Conservation (phyloP, 2,329 filamentous ascomycete genomes). For the Gyromitra esculenta region DNA sequence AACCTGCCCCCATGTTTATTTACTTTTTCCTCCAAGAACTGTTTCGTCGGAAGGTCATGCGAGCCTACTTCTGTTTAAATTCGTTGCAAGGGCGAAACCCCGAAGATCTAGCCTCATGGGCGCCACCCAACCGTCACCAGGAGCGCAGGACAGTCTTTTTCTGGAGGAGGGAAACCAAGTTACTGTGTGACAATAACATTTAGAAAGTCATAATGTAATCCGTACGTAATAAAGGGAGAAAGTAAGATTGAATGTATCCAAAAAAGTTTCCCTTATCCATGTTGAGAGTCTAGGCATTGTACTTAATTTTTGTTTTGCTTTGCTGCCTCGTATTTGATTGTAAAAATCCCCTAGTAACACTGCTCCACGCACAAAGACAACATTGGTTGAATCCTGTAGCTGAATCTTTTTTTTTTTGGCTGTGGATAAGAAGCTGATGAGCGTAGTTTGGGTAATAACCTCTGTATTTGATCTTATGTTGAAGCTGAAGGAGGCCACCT, state of each 20-base stretch:
- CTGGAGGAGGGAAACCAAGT: background rate
- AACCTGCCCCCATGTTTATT: constrained; percentile 16
- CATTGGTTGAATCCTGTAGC: background rate
- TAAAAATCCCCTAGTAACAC: background rate
- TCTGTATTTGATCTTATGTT: background rate
- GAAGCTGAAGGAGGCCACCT: constrained; percentile 6
- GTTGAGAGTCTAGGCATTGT: background rate
- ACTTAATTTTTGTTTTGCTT: background rate
- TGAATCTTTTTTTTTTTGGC: background rate
- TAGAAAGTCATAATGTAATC: constrained; percentile 4
- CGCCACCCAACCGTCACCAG: constrained; percentile 5
- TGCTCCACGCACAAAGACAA: background rate
- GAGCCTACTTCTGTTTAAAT: constrained; percentile 15
- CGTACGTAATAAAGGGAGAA: constrained; percentile 13
- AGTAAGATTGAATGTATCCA: background rate
- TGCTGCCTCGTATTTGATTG: background rate
- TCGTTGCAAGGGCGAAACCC: background rate
- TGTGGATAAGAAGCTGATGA: background rate
- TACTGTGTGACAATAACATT: background rate
- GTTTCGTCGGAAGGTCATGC: constrained; percentile 22
- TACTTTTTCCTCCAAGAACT: constrained; percentile 12
- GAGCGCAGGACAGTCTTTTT: background rate
- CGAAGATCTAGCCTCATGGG: background rate
- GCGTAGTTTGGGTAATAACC: background rate
- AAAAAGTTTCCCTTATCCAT: background rate